Evolutionary conservation across 176 grass and related monocot genomes (phyloP).

Genomic region (Bothriochloa decipiens): DNA sequence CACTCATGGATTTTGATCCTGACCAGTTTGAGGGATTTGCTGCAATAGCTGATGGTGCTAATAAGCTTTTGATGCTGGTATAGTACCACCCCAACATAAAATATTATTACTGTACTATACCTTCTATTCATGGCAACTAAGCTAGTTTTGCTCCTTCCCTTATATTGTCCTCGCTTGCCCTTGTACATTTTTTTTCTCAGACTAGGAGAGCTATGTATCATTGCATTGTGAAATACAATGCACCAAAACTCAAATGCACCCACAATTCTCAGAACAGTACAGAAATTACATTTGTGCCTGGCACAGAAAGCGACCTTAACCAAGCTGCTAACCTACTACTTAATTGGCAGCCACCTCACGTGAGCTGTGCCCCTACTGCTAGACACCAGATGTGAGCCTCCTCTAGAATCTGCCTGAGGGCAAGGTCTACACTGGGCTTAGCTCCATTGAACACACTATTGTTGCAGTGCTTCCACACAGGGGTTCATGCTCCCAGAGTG

Average conservation of each 20-base stretch:
- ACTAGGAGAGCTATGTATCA: neutral
- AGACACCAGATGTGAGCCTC: neutral
- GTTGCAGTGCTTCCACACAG: neutral
- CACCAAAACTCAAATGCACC: neutral
- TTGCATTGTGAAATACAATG: neutral
- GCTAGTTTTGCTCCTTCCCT: slow-evolving; percentile 8
- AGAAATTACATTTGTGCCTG: neutral
- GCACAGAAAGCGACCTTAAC: neutral
- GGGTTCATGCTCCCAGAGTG: neutral
- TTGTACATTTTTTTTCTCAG: neutral
- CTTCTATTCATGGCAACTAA: slow-evolving; percentile 18
- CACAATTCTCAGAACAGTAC: neutral
- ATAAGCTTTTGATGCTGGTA: slow-evolving; percentile 99
- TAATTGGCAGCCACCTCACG: neutral
- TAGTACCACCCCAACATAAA: slow-evolving; percentile 30
- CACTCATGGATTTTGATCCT: slow-evolving; percentile 92
- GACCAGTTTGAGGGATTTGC: slow-evolving; percentile 94
- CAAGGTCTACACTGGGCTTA: neutral
- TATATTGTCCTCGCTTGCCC: neutral
- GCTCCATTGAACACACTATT: neutral
- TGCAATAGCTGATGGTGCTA: slow-evolving; percentile 96
- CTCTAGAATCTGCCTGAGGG: neutral
- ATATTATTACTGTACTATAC: neutral
- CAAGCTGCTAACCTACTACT: neutral
- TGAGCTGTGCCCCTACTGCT: neutral